Conservation (phyloP, 2,329 filamentous ascomycete species). For the Ophiostoma ulmi region DNA sequence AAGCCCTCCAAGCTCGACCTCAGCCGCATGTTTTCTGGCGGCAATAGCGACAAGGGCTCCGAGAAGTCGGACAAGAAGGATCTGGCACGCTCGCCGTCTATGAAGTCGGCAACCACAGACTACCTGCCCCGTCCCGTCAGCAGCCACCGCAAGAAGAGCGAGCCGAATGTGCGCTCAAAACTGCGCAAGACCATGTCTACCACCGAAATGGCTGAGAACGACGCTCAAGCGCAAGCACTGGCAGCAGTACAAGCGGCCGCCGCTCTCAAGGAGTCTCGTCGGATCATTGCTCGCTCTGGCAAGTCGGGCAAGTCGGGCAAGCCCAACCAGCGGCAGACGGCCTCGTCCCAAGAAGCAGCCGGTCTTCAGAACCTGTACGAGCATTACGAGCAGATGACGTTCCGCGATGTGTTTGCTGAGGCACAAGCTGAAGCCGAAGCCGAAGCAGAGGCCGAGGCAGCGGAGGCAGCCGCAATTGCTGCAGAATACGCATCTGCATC, state of each 20-base stretch:
- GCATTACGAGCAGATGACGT: slow-evolving; percentile 54
- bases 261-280: not conserved
- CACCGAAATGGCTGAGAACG: not conserved
- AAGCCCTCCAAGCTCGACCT: slow-evolving; percentile 49
- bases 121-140: slow-evolving; percentile 31
- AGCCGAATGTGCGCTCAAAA: slow-evolving; percentile 30
- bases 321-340: slow-evolving; percentile 7
- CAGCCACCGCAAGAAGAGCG: slow-evolving; percentile 27
- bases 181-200: slow-evolving; percentile 8
- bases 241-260: slow-evolving; percentile 31
- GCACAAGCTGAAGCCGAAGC: slow-evolving; percentile 11
- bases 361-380: slow-evolving; percentile 50
- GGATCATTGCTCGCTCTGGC: not conserved
- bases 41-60: slow-evolving; percentile 34
- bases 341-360: slow-evolving; percentile 25
- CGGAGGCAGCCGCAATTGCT: not conserved
- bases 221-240: not conserved
- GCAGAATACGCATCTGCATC: not conserved
- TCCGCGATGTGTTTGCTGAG: slow-evolving; percentile 39
- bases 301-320: not conserved
- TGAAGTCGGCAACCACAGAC: slow-evolving; percentile 36
- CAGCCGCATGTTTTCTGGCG: slow-evolving; percentile 40
- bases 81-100: slow-evolving; percentile 38
- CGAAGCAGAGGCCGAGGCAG: not conserved
- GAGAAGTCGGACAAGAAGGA: not conserved